Evolutionary conservation across 371 early-diverging fungal genomes (phyloP).

Genomic region (Encephalitozoon cuniculi): DNA sequence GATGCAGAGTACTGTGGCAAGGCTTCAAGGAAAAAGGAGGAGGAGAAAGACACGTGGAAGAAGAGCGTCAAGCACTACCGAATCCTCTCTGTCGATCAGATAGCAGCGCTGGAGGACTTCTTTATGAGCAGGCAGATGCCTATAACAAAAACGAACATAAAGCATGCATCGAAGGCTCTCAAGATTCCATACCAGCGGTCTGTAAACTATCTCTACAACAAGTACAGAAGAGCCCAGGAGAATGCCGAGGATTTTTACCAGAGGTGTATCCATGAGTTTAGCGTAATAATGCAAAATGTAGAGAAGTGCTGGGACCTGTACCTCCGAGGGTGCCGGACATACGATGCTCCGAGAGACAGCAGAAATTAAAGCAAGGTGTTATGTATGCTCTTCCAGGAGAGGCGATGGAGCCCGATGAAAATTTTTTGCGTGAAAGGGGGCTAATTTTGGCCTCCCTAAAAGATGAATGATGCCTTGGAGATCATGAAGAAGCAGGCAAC

Average conservation of each 20-base stretch:
- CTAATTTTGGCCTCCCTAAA: neutral
- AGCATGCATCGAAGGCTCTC: conserved; percentile 40
- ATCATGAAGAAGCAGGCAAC: conserved; percentile 65
- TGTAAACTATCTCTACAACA: conserved; percentile 45
- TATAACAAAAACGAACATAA: conserved; percentile 49
- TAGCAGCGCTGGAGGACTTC: conserved; percentile 41
- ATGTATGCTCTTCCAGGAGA: neutral
- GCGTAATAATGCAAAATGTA: neutral
- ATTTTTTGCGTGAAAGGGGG: neutral
- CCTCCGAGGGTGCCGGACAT: neutral
- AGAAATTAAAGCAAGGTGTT: neutral
- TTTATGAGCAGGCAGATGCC: conserved; percentile 43
- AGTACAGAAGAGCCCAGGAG: conserved; percentile 30
- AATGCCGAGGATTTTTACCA: conserved; percentile 33
- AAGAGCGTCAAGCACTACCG: conserved; percentile 15
- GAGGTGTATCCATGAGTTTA: neutral
- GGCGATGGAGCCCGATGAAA: neutral
- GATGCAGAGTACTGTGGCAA: neutral
- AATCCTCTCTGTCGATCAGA: conserved; percentile 32
- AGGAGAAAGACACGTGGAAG: conserved; percentile 22
- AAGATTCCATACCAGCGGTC: conserved; percentile 48
- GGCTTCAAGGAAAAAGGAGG: neutral
- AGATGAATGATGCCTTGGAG: conserved; percentile 5
- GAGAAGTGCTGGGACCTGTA: neutral
- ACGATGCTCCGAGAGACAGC: neutral